Evolutionary conservation across 257 asterid genomes (phyloP), one percentile per base, ranked within the genome.

Genomic region (Capsicum baccatum): DNA sequence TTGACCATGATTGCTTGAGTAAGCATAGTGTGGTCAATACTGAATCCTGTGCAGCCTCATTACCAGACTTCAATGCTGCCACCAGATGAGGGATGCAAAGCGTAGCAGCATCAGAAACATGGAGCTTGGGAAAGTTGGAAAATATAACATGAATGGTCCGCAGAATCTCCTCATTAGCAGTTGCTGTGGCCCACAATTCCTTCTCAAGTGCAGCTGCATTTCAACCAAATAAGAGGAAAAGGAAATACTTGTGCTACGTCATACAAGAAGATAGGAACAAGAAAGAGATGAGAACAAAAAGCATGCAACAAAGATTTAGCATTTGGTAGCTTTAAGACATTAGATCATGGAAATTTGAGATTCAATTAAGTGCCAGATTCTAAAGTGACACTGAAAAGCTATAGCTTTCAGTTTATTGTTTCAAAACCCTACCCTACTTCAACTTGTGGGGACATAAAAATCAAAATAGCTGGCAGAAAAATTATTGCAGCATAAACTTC

Each of bases 131-230:
- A 80, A 95, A 95, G 85, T 93, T 93, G 89, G 96, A 81, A 55
- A 95, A 91, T 39, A 95, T 90, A 68, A 92, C 95, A 37, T 91
- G 90, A 84, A 95, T 88, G 19, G 98, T 92, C 89, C 82, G 90
- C 87, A 95, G 85, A 83, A 93, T 91, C 89, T 93, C 96, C 89
- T 92, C 98, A 81, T 90, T 93, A 71, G 85, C 90, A 52, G 92
- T 86, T 79, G 94, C 88, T 44, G 89, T 84, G 79, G 94, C 88
- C 93, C 90, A 86, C 68, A 91, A 63, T 82, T 92, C 96, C 88
- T 90, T 95, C 91, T 95, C 98, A 86, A 95, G 85, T 71, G 96
- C 93, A 86, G 92, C 98, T 95, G 96, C 93, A 88, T 37, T 86
- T 88, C 80, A 84, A 33, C 33, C 54, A 37, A 33, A 85, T 60